phyloP scores from a whole-genome alignment of 306 rosid species.

The Quercus aquifolioides region DNA sequence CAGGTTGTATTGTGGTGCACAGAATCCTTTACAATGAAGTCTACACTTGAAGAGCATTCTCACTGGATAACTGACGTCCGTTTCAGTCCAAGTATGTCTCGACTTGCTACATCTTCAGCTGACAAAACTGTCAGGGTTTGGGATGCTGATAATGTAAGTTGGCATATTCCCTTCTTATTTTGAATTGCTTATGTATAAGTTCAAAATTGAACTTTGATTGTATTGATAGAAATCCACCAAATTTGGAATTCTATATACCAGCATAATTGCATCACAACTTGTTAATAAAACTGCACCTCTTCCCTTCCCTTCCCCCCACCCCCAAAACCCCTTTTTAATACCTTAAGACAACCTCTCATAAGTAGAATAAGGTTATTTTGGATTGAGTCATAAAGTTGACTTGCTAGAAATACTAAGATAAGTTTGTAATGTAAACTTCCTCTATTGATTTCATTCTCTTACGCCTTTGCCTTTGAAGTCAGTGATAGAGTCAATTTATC shows the following conservation, averaged over 20 bases:
- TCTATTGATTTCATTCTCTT: background rate
- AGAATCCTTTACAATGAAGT: conserved; percentile 46
- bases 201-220: background rate
- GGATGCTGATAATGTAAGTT: conserved; percentile 76
- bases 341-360: background rate
- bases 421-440: background rate
- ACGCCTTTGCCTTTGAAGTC: background rate
- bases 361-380: background rate
- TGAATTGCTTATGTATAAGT: background rate
- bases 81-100: conserved; percentile 59
- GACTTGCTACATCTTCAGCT: conserved; percentile 81
- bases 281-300: too few species aligned
- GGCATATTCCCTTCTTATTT: background rate
- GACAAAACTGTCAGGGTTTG: conserved; percentile 83
- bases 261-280: background rate
- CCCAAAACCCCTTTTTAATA: background rate
- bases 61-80: conserved; percentile 74
- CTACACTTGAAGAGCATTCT: conserved; percentile 69
- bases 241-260: background rate
- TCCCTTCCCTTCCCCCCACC: too few species aligned
- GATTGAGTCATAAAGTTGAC: background rate
- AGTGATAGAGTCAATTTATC: background rate
- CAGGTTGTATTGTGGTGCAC: conserved; percentile 86
- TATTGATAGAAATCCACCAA: background rate
- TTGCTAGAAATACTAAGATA: background rate